These are phyloP conservation scores for Westerdykella sp. DNA, from an alignment of 2,329 filamentous ascomycete species.

Conservation along the genomic window DNA sequence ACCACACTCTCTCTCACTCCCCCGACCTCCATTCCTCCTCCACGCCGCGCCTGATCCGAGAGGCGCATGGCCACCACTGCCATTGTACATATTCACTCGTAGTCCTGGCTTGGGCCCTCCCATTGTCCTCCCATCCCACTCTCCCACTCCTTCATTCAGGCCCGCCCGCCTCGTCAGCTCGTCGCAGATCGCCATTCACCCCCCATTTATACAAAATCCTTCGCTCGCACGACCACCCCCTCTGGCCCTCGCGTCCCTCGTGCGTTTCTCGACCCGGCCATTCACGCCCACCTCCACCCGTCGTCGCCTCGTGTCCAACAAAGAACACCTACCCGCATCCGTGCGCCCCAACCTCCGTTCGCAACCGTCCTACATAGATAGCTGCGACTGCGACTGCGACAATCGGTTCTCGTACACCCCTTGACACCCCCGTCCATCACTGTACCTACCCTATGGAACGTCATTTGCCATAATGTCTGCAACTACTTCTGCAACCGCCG, in stretches of 20 bases:
- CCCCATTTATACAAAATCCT: no score
- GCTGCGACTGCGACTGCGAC: slow-evolving; percentile 7
- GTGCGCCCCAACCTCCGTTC: slow-evolving; percentile 2
- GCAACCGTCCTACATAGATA: slow-evolving; percentile 9
- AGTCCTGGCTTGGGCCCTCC: background rate
- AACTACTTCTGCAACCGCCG: slow-evolving; percentile 8
- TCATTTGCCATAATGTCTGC: slow-evolving; percentile 17
- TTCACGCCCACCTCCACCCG: background rate
- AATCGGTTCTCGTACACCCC: background rate
- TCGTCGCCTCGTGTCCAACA: slow-evolving; percentile 7
- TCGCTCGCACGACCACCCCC: no score
- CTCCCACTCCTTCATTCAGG: slow-evolving; percentile 6
- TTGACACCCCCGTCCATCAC: background rate
- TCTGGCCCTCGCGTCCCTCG: background rate
- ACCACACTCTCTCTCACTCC: no score
- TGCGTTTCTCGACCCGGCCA: background rate
- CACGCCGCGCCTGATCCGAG: background rate
- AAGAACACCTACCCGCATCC: slow-evolving; percentile 10
- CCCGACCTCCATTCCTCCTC: slow-evolving; percentile 1
- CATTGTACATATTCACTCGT: slow-evolving; percentile 9
- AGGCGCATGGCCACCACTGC: slow-evolving; percentile 21
- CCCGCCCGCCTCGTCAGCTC: slow-evolving; percentile 12
- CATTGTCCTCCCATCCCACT: background rate
- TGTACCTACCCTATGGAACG: slow-evolving; percentile 11
- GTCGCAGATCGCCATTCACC: slow-evolving; percentile 17